Evolutionary conservation across 169 alveolate genomes (phyloP).

Genomic region (Haemoproteus tartakovskyi): DNA sequence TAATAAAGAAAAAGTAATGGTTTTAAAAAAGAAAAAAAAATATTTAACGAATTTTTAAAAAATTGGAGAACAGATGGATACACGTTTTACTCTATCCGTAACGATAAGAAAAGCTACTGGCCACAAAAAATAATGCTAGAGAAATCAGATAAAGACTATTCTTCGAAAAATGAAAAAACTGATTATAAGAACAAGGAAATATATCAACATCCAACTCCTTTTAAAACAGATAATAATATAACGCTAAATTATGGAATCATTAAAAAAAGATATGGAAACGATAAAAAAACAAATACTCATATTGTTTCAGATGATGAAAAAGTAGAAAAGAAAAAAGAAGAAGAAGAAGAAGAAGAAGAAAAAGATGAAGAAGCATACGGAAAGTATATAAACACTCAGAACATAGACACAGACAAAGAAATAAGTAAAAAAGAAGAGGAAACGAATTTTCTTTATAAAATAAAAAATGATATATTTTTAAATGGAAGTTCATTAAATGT

Average conservation of each 20-base stretch:
- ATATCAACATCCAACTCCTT: too few species aligned
- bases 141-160: background rate
- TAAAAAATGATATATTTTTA: conserved; percentile 41
- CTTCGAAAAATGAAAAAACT: background rate
- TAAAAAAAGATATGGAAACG: too few species aligned
- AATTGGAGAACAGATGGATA: conserved; percentile 62
- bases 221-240: too few species aligned
- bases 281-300: too few species aligned
- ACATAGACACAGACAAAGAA: background rate
- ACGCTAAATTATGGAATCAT: too few species aligned
- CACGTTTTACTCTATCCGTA: conserved; percentile 17
- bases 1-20: conserved; percentile 17
- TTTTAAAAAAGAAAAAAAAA: conserved; percentile 34
- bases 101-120: conserved; percentile 8
- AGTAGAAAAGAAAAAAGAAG: too few species aligned
- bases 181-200: background rate
- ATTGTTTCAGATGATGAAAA: too few species aligned
- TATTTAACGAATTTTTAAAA: conserved; percentile 29
- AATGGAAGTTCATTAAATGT: conserved; percentile 47
- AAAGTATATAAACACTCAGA: background rate
- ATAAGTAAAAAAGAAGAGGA: background rate
- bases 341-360: too few species aligned
- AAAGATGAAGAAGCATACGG: too few species aligned
- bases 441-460: conserved; percentile 24
- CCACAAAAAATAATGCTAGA: conserved; percentile 33